Conservation (phyloP, 148 eudicot genomes). For the Heliamphora exappendiculata region DNA sequence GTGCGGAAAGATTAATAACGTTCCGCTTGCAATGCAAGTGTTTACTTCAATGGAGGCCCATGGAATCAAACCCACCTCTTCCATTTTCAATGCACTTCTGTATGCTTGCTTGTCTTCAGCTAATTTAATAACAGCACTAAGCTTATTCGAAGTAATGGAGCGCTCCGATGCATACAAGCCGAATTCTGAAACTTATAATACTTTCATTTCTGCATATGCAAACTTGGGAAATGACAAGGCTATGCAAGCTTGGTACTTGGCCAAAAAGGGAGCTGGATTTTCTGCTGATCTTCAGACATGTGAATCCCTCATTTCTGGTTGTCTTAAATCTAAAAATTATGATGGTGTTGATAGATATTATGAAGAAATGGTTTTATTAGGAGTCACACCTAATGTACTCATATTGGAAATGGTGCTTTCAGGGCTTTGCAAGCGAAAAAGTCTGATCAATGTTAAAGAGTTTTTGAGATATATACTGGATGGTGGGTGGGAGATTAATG, state of each 20-base stretch:
- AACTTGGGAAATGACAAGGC: constrained; percentile 33
- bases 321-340: constrained; percentile 18
- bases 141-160: constrained; percentile 53
- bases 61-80: constrained; percentile 29
- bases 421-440: constrained; percentile 25
- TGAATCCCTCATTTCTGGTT: constrained; percentile 37
- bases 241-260: constrained; percentile 36
- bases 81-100: constrained; percentile 40
- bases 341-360: constrained; percentile 30
- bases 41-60: constrained; percentile 42
- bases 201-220: constrained; percentile 37
- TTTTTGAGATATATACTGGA: constrained; percentile 20
- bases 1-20: constrained; percentile 32
- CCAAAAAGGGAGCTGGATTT: constrained; percentile 33
- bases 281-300: constrained; percentile 30
- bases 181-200: constrained; percentile 34
- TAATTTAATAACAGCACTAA: constrained; percentile 38
- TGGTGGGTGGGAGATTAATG: constrained; percentile 22
- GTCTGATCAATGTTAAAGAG: constrained; percentile 22
- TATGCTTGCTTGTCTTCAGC: constrained; percentile 29
- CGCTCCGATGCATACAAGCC: constrained; percentile 37
- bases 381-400: constrained; percentile 29
- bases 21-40: constrained; percentile 29
- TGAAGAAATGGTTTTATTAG: constrained; percentile 38
- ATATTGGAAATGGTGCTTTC: constrained; percentile 33